Conservation (phyloP, 257 asterid species). For the Solanum chilense region DNA sequence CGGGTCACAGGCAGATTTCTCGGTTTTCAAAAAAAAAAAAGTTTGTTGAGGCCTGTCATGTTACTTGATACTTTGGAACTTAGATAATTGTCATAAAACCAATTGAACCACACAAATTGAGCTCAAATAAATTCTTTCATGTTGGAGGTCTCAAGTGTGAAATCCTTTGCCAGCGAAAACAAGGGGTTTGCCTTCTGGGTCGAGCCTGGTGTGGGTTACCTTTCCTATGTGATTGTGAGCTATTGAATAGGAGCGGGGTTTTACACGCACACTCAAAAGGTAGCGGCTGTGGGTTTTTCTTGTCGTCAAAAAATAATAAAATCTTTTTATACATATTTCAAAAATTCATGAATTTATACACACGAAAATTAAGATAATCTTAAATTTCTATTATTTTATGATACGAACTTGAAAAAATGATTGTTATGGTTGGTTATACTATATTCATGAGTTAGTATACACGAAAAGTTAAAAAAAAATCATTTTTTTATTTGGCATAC, state of each 20-base stretch:
- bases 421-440: background rate
- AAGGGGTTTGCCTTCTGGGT: no score
- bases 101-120: background rate
- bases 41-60: background rate
- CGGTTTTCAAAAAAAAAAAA: background rate
- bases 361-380: background rate
- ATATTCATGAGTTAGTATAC: no score
- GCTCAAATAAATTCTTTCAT: fast-evolving
- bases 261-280: fast-evolving
- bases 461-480: no score
- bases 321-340: background rate
- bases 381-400: no score
- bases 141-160: no score
- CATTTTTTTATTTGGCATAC: background rate
- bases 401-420: background rate
- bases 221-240: no score
- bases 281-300: fast-evolving
- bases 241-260: fast-evolving
- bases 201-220: no score
- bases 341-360: no score
- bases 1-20: fast-evolving
- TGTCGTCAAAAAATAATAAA: no score
- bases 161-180: fast-evolving
- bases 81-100: background rate
- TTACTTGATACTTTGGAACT: background rate